Base-by-base conservation (phyloP, 1,139 yeast species). In the Sugiyamaella novakii region DNA sequence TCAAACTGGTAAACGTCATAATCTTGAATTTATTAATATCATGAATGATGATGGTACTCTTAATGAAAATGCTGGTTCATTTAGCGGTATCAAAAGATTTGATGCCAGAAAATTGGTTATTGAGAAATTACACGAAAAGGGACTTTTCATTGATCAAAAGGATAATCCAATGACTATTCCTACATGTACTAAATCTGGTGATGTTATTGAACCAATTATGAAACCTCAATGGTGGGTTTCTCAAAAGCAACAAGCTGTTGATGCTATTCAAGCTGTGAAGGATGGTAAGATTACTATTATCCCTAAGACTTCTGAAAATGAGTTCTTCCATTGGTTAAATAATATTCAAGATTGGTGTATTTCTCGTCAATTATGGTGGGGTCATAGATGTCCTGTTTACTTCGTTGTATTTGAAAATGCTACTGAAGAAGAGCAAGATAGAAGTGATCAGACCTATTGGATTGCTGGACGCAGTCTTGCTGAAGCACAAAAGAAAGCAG, bases 221-320 rank as follows among this genome's bases (percentile, higher is more conserved):
- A 92, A 92, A 74, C 98, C 98, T 54, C 98, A 92, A 76, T 92
- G 98, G 98, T 92, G 98, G 97, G 98, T 92, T 58, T 76, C 86
- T 54, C 97, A 91, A 74, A 77, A 78, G 65, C 87, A 83, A 52
- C 88, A 88, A 87, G 98, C 98, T 48, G 75, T 78, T 61, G 89
- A 78, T 56, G 97, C 97, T 54, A 83, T 91, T 59, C 77, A 81
- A 52, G 97, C 91, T 49, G 97, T 92, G 55, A 81, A 79, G 70
- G 76, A 77, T 39, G 98, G 98, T 57, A 81, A 82, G 53, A 80
- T 92, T 62, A 80, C 81, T 51, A 88, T 92, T 63, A 74, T 81
- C 51, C 98, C 98, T 60, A 85, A 87, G 71, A 76, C 91, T 21
- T 89, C 96, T 7, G 96, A 89, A 73, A 79, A 85, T 54, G 98